Percentiles rank a stretch among this genome's conserved stretches.
Evolutionary conservation across 75 land plant species (phyloP).

Genomic region (Cryptomeria japonica): DNA sequence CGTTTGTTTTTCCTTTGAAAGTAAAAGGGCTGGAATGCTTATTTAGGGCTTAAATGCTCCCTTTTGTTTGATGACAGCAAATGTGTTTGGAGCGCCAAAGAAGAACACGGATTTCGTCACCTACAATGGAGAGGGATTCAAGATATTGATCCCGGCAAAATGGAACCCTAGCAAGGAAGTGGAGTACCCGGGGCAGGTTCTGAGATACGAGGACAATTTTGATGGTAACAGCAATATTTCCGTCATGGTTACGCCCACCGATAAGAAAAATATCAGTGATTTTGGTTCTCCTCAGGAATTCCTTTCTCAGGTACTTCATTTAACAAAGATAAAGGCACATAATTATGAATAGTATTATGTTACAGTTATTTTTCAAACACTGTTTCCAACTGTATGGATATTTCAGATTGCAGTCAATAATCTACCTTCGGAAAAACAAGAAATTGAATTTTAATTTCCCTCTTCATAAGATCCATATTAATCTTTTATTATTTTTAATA

Average conservation of each 20-base stretch:
- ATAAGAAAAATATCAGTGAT: constrained; percentile 84
- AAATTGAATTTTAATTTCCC: neutral
- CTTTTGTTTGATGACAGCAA: constrained; percentile 53
- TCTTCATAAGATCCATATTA: neutral
- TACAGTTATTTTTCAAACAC: too few relatives aligned
- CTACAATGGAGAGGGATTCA: constrained; percentile 81
- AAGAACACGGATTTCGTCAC: constrained; percentile 76
- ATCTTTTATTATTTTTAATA: too few relatives aligned
- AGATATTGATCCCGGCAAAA: constrained; percentile 76
- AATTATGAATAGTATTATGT: too few relatives aligned
- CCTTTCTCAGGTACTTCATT: constrained; percentile 46
- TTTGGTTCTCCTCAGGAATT: constrained; percentile 92
- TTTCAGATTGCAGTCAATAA: too few relatives aligned
- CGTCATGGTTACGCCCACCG: constrained; percentile 73
- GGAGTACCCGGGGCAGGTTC: constrained; percentile 90
- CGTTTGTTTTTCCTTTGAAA: neutral
- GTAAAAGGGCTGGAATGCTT: neutral
- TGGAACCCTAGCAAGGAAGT: constrained; percentile 98
- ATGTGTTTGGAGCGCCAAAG: constrained; percentile 90
- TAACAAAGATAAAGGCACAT: too few relatives aligned
- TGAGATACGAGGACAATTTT: constrained; percentile 96
- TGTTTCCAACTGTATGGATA: too few relatives aligned
- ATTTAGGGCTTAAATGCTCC: neutral
- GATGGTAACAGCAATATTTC: constrained; percentile 71
- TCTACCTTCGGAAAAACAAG: too few relatives aligned